A percentile compares a stretch with the other conserved stretches of the same genome.
Evolutionary conservation across 2,329 filamentous ascomycete genomes (phyloP).

Genomic region (Pseudogymnoascus sp.): DNA sequence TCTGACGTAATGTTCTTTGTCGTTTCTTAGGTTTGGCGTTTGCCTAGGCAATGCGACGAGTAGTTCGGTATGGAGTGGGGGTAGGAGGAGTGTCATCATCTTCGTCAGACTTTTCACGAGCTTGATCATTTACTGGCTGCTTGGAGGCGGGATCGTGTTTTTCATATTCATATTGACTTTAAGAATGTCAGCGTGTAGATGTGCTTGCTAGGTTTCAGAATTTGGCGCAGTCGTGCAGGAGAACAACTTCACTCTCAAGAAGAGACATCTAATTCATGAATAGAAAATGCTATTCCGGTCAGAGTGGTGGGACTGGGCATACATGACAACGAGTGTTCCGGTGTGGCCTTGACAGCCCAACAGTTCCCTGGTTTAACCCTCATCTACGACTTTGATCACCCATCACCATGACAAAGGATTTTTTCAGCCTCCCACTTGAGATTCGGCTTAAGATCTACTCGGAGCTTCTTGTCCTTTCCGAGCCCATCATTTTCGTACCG

Average conservation of each 20-base stretch:
- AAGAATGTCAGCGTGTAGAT: too few relatives aligned
- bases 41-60: neutral
- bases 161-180: too few relatives aligned
- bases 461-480: too few relatives aligned
- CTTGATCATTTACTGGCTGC: neutral
- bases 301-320: too few relatives aligned
- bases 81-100: slow-evolving; percentile 5
- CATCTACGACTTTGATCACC: neutral
- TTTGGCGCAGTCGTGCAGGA: too few relatives aligned
- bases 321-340: neutral
- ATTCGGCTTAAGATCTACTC: too few relatives aligned
- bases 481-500: too few relatives aligned
- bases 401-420: neutral
- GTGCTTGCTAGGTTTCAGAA: too few relatives aligned
- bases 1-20: neutral
- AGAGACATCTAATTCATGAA: too few relatives aligned
- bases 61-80: neutral
- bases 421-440: neutral
- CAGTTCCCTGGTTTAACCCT: neutral
- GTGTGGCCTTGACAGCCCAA: too few relatives aligned
- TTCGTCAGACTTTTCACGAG: neutral
- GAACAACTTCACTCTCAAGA: too few relatives aligned
- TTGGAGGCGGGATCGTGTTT: slow-evolving; percentile 7
- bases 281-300: too few relatives aligned
- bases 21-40: neutral